Evolutionary conservation across 495 filamentous ascomycete species (phyloP).

Genomic region (Xylaria palmicola): DNA sequence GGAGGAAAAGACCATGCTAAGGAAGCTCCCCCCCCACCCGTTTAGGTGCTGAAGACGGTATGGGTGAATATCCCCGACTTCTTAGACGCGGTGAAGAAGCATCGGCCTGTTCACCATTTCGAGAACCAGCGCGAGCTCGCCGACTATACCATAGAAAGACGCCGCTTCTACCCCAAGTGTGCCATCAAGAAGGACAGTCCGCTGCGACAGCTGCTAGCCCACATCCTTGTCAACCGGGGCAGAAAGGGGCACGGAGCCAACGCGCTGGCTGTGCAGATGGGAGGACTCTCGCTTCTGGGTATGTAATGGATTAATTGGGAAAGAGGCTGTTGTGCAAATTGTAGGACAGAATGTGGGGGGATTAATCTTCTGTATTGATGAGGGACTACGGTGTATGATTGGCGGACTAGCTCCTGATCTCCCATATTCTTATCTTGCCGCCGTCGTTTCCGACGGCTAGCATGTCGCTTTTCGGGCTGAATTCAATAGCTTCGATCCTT

Average conservation of each 20-base stretch:
- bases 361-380: conserved; percentile 9
- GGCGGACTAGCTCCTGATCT: conserved; percentile 56
- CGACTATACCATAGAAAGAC: conserved; percentile 20
- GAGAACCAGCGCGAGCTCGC: conserved; percentile 18
- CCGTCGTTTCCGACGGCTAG: conserved; percentile 83
- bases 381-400: conserved; percentile 1
- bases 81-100: conserved; percentile 24
- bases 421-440: conserved; percentile 84
- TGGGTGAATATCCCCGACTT: conserved; percentile 43
- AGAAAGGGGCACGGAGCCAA: not conserved
- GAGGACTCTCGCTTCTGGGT: not conserved
- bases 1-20: not conserved
- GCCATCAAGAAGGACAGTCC: conserved; percentile 29
- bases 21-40: not conserved
- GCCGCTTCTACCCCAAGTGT: conserved; percentile 23
- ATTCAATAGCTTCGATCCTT: conserved; percentile 75
- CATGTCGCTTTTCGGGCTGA: conserved; percentile 66
- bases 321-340: no score
- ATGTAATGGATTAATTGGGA: no score
- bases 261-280: not conserved
- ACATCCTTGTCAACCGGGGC: not conserved
- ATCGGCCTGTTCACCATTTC: conserved; percentile 21
- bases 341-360: not conserved
- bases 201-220: conserved; percentile 19
- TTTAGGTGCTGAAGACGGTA: conserved; percentile 16